A percentile compares a stretch with the other conserved stretches of the same genome.
Evolutionary conservation across 768 basidiomycete species (phyloP).

Genomic region (Tephrocybe sp.): DNA sequence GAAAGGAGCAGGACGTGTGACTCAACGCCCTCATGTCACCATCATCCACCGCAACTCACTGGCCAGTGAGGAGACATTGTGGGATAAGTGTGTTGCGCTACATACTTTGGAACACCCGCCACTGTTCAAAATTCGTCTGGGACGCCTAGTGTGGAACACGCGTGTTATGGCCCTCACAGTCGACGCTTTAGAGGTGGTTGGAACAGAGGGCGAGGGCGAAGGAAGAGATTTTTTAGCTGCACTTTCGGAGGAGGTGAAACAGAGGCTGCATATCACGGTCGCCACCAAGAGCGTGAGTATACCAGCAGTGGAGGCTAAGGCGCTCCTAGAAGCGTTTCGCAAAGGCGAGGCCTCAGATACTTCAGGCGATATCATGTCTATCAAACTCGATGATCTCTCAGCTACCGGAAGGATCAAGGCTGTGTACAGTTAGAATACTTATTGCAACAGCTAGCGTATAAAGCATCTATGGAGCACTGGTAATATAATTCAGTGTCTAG

Average conservation of each 20-base stretch:
- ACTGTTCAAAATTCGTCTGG: conserved; percentile 60
- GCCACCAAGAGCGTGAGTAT: conserved; percentile 62
- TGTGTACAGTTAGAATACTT: conserved; percentile 5
- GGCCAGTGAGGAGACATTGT: conserved; percentile 30
- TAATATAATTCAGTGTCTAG: too few species aligned
- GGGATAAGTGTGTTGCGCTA: conserved; percentile 52
- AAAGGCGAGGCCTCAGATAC: conserved; percentile 32
- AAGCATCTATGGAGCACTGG: too few species aligned
- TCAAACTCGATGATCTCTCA: conserved; percentile 14
- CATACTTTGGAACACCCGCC: conserved; percentile 40
- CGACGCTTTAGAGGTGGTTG: conserved; percentile 53
- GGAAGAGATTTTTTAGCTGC: conserved; percentile 41
- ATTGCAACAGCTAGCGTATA: too few species aligned
- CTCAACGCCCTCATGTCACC: conserved; percentile 78
- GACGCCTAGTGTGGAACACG: conserved; percentile 70
- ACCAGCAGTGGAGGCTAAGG: conserved; percentile 67
- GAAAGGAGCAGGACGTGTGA: conserved; percentile 44
- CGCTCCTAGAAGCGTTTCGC: conserved; percentile 58
- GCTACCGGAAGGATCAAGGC: conserved; percentile 22
- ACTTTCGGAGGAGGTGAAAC: conserved; percentile 46
- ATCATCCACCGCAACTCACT: conserved; percentile 69
- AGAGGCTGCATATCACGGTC: conserved; percentile 81
- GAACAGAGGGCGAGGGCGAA: conserved; percentile 24
- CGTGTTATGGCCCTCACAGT: conserved; percentile 82
- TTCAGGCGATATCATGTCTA: conserved; percentile 9